phyloP scores from a whole-genome alignment of 441 rosid genomes.

The Corymbia calophylla region DNA sequence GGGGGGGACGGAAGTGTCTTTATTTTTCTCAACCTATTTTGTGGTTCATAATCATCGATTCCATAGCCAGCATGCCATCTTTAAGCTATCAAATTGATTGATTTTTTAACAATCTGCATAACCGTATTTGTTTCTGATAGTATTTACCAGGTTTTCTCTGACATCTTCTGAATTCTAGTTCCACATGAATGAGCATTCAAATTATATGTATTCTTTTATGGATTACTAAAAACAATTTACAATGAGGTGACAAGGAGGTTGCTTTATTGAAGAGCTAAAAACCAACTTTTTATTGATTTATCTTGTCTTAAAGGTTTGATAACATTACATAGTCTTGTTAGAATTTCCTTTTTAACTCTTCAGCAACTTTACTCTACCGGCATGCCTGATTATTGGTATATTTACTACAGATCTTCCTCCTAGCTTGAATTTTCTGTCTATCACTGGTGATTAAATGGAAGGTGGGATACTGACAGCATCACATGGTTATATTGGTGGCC shows the following conservation, averaged over 20 bases:
- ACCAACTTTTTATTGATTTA: neutral
- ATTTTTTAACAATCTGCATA: neutral
- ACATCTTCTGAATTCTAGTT: neutral
- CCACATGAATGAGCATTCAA: neutral
- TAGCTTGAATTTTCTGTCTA: slow-evolving; percentile 88
- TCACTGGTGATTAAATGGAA: slow-evolving; percentile 84
- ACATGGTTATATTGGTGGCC: slow-evolving; percentile 96
- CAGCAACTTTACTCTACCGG: neutral
- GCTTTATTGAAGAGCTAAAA: neutral
- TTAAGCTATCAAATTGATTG: neutral
- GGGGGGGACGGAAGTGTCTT: neutral
- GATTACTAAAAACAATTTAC: neutral
- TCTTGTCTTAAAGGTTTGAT: neutral
- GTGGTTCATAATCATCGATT: neutral
- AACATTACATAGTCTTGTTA: neutral
- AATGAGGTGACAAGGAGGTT: neutral
- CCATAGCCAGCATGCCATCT: neutral
- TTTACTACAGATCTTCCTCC: slow-evolving; percentile 84
- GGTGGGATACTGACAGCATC: slow-evolving; percentile 91
- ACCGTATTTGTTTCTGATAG: neutral
- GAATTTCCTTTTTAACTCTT: neutral
- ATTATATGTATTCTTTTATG: neutral
- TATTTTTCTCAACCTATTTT: neutral
- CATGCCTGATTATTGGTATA: neutral
- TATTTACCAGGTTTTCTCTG: neutral